Conservation (phyloP, 331 rosid species). For the Malus hybrid region DNA sequence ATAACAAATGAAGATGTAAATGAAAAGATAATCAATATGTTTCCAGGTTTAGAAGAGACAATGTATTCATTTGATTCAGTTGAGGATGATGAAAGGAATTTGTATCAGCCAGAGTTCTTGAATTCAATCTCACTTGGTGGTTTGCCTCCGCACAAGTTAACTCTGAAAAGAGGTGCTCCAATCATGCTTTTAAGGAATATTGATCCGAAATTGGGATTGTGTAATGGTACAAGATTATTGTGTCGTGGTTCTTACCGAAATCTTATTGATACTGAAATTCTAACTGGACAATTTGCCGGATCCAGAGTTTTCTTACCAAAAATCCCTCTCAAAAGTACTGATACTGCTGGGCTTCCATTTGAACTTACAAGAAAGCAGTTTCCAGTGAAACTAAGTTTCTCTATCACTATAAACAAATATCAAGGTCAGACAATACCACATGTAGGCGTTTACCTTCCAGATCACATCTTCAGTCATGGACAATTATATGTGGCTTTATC, state of each 20-base stretch:
- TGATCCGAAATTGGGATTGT: background rate
- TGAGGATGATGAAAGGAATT: background rate
- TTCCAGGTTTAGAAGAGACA: background rate
- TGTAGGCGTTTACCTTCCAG: background rate
- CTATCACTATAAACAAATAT: background rate
- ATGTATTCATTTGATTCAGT: background rate
- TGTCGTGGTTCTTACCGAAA: too few relatives aligned
- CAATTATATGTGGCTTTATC: too few relatives aligned
- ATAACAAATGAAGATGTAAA: background rate
- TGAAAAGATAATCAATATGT: background rate
- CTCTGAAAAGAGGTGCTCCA: too few relatives aligned
- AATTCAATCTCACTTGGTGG: too few relatives aligned
- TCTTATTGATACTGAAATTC: background rate
- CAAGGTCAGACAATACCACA: slow-evolving; percentile 2
- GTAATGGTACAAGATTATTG: slow-evolving; percentile 1
- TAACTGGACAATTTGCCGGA: background rate
- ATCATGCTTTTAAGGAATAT: background rate
- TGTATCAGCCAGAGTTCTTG: background rate
- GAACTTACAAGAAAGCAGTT: too few relatives aligned
- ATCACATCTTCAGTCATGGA: background rate
- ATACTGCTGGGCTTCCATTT: background rate
- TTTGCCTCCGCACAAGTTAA: too few relatives aligned
- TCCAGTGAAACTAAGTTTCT: too few relatives aligned
- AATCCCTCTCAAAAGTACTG: background rate
- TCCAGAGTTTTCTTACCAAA: background rate